Conservation (phyloP, 192 early-diverging fungal species). For the Chytriomyces sp. region DNA sequence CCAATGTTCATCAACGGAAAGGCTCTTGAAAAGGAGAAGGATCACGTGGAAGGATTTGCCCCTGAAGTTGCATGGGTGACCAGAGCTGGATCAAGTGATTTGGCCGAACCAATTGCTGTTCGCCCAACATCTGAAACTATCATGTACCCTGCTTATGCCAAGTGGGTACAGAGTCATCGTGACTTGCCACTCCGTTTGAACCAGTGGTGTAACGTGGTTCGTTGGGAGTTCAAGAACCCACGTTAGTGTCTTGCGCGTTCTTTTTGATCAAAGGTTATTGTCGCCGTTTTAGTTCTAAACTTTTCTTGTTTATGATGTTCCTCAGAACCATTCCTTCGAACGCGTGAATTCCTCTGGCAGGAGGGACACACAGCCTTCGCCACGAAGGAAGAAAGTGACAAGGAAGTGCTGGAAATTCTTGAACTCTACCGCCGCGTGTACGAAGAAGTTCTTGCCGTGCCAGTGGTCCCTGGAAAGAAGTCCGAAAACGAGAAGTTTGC, state of each 20-base stretch:
- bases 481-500: constrained; percentile 99
- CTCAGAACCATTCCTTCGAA: constrained; percentile 92
- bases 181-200: constrained; percentile 96
- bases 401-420: constrained; percentile 88
- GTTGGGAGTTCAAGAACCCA: constrained; percentile 99
- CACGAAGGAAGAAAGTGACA: constrained; percentile 84
- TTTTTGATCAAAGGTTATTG: not conserved
- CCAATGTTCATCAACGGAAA: constrained; percentile 96
- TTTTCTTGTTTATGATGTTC: not conserved
- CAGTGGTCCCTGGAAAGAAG: constrained; percentile 95
- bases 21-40: constrained; percentile 94
- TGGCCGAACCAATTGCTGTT: constrained; percentile 97
- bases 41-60: constrained; percentile 99
- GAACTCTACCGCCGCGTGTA: constrained; percentile 96
- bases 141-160: constrained; percentile 99
- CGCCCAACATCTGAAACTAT: constrained; percentile 99
- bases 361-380: constrained; percentile 98
- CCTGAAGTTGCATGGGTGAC: constrained; percentile 99
- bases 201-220: constrained; percentile 99
- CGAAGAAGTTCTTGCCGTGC: constrained; percentile 95
- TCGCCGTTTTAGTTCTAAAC: not conserved
- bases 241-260: constrained; percentile 56
- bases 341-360: constrained; percentile 99
- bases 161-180: constrained; percentile 97
- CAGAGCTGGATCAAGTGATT: constrained; percentile 86